Base-by-base conservation (phyloP, 2,329 filamentous ascomycete species). In the Colletotrichum sp. region DNA sequence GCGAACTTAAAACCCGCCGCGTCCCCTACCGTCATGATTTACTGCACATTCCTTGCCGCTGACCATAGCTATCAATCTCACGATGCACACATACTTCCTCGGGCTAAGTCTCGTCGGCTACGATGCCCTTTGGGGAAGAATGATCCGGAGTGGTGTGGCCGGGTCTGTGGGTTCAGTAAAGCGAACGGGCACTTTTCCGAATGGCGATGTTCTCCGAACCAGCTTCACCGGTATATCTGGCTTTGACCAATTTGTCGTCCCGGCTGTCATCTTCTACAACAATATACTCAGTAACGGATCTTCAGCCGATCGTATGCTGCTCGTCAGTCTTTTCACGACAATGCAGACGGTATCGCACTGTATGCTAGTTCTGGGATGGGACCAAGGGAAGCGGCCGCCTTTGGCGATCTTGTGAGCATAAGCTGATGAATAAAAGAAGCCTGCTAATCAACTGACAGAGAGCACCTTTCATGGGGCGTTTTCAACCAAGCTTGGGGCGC, bases 251-350 rank as follows among this genome's bases (percentile, higher is more conserved):
- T 55, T 32, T 39, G 32, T 73, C 2, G 8, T 73, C 16, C 66
- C 71, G 18, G 71, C 71, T 1, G 65, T 73, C 21, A 73, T 73
- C 15, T 73, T 69, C 7, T 73, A 73, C 24, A 73, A 70, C 24
- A 73, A 73, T 2, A 70, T 73, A 6, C 30, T 73, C 3, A 15
- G 65, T 24, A 73, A 69, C 30, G n/a, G 24, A 1, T 69, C 57
- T 1, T 16, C 57, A 1, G 18, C 39, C 7, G 65, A 73, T n/a
- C 55, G 65, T 0, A 69, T 63, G 71, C 8, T 69, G 3, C 65
- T 73, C 3, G 6, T 64, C 4, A 69, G 71, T n/a, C 57, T 73
- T 0, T 72, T 73, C 4, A 69, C 71, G 2, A 69, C 71, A 0
- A 73, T 69, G 71, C 71, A 73, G 3, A 63, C 71, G 16, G 36